Base-by-base conservation (phyloP, 2,329 filamentous ascomycete genomes). In the Microthyrium microscopicum region DNA sequence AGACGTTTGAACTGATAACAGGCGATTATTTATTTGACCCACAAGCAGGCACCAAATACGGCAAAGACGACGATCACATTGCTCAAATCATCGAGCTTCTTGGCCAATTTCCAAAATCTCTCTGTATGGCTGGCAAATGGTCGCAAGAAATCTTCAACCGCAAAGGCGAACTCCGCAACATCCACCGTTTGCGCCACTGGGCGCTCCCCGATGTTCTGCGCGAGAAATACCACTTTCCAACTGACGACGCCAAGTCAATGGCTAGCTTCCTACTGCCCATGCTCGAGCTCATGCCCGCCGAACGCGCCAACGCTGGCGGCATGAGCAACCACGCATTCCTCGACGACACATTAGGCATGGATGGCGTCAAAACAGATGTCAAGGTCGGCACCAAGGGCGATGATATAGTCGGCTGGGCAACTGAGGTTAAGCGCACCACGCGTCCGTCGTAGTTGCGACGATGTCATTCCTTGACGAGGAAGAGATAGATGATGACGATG, bases 61-160 rank as follows among this genome's bases (percentile, higher is more conserved):
- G 89, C 52, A 98, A 98, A 60, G 89, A 98, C 51, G 89, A 98
- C 60, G 89, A 98, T 52, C 89, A 98, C 59, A 94, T 98, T 44
- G 89, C 89, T 7, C 89, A 98, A 53, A 95, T 98, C 47, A 95
- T 98, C 52, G 89, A 98, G 56, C 68, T 98, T 4, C 73, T 98
- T 13, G 89, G 89, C 6, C 76, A 79, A 1, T 95, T 95, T 52
- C 87, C 89, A 34, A 91, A 92, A 54, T 80, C 81, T 4, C 68
- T 95, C 31, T 94, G 83, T 56, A 69, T 93, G 35, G 78, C 80
- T 1, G 89, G 89, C 33, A 94, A 94, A 58, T 95, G 89, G 89
- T 85, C 78, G 11, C 87, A 94, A 55, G 89, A 95, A 54, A 98
- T 98, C 41, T 98, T 98, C 65, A 95, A 94, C 54, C 75, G 89